Percentiles rank a stretch among this genome's conserved stretches.
Conservation (phyloP, 2,329 filamentous ascomycete species). For the Botryotinia globosa region DNA sequence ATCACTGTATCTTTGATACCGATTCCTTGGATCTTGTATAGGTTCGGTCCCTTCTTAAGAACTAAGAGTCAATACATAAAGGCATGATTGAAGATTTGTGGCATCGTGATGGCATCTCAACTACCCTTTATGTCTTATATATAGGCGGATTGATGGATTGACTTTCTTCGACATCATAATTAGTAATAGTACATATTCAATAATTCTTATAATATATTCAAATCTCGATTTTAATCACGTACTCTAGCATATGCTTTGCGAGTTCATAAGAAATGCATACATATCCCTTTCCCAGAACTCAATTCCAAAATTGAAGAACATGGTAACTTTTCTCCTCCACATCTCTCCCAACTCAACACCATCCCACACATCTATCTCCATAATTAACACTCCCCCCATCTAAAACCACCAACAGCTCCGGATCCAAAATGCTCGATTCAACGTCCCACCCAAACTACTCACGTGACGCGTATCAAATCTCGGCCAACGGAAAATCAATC, state of each 20-base stretch:
- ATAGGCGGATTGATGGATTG: not conserved
- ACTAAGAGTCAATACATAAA: slow-evolving; percentile 36
- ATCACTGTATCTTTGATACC: slow-evolving; percentile 43
- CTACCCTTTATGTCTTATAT: not conserved
- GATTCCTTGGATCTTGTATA: slow-evolving; percentile 46
- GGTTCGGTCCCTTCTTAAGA: slow-evolving; percentile 40
- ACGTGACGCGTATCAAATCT: too few species aligned
- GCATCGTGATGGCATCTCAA: not conserved
- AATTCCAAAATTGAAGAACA: not conserved
- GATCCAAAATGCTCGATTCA: too few species aligned
- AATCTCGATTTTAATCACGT: not conserved
- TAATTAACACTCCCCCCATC: too few species aligned
- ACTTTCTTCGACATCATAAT: not conserved
- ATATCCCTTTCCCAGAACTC: fast-evolving
- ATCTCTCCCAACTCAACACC: not conserved
- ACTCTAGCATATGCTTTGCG: not conserved
- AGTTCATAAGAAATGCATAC: not conserved
- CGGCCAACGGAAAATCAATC: too few species aligned
- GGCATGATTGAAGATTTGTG: not conserved
- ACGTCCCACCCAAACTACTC: too few species aligned
- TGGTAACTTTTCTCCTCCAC: fast-evolving
- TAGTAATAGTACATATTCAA: not conserved
- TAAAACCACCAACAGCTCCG: too few species aligned
- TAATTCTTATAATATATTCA: not conserved
- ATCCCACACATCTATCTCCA: not conserved